Base-by-base conservation (phyloP, 495 filamentous ascomycete genomes). In the Penicillium argentinense region DNA sequence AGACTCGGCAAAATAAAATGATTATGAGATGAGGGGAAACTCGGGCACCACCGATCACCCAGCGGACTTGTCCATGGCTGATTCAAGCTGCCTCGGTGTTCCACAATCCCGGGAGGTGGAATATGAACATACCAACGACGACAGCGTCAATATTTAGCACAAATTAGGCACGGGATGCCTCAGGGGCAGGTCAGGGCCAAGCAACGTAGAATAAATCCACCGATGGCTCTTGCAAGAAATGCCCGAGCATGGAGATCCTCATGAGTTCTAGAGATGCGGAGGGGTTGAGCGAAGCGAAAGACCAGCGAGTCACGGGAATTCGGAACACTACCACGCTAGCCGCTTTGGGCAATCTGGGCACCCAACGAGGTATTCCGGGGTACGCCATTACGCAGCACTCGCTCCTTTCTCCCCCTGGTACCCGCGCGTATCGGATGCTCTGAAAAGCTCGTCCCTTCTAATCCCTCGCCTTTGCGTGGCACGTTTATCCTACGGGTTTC, bases 241-340 rank as follows among this genome's bases (percentile, higher is more conserved):
- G 33, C 17, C 33, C 25, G 7, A 16, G 33, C n/a, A n/a, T n/a
- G n/a, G 1, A 24, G 32, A 44, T 39, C 36, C 38, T 33, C 23
- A 33, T 44, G 43, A 22, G 37, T 9, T 22, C 41, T n/a, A 18
- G n/a, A 49, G 23, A 43, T 55, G 40, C 54, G 54, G 59, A 62
- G 59, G 59, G 59, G 59, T 62, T 50, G 38, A 59, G 54, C 52
- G 59, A 56, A 62, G 51, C 49, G 59, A 62, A 62, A 53, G 52
- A 51, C 46, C 44, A 55, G 53, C 48, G 46, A 56, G 59, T 62
- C 59, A 59, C 59, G 59, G 59, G 59, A 59, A 51, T 59, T 59
- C 56, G 49, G 56, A 52, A 49, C 39, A 3, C 27, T 32, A 9
- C 8, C 9, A 33, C 54, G 51, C 57, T 60, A 60, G 36, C 44